A percentile compares a stretch with the other conserved stretches of the same genome.
Evolutionary conservation across 2,329 filamentous ascomycete genomes (phyloP).

Genomic region (Fusarium nelsonii): DNA sequence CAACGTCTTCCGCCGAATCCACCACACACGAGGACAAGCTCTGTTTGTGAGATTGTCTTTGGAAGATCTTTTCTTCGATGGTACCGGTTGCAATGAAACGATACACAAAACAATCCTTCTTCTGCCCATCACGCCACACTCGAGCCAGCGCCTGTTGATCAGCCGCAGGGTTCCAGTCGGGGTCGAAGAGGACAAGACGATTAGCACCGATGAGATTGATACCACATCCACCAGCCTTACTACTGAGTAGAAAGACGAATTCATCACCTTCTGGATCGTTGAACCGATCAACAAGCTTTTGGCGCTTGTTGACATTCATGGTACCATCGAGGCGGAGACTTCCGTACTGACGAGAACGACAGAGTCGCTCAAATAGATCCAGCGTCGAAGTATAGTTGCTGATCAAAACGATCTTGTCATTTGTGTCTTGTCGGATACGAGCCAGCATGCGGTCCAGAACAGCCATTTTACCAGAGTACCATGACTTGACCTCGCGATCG

Average conservation of each 20-base stretch:
- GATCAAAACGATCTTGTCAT: slow-evolving; percentile 99
- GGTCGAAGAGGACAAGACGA: slow-evolving; percentile 94
- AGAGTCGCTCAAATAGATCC: slow-evolving; percentile 92
- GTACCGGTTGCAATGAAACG: slow-evolving; percentile 99
- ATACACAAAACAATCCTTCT: slow-evolving; percentile 99
- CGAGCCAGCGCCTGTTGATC: slow-evolving; percentile 97
- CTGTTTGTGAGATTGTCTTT: slow-evolving; percentile 98
- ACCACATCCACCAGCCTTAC: slow-evolving; percentile 96
- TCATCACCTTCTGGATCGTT: slow-evolving; percentile 92
- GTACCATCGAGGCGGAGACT: slow-evolving; percentile 91
- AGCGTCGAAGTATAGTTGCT: slow-evolving; percentile 98
- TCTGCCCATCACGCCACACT: slow-evolving; percentile 98
- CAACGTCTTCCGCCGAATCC: slow-evolving; percentile 95
- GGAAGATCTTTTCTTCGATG: slow-evolving; percentile 99
- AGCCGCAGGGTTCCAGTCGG: slow-evolving; percentile 97
- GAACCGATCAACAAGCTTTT: slow-evolving; percentile 97
- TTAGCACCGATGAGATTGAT: slow-evolving; percentile 96
- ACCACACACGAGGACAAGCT: slow-evolving; percentile 96
- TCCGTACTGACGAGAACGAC: slow-evolving; percentile 86
- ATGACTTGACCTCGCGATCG: slow-evolving; percentile 91
- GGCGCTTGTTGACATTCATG: slow-evolving; percentile 97
- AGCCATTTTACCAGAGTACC: slow-evolving; percentile 98
- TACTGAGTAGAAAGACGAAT: slow-evolving; percentile 95
- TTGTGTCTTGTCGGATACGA: slow-evolving; percentile 93
- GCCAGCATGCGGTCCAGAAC: slow-evolving; percentile 98